These are phyloP conservation scores for Spathaspora passalidarum DNA, from an alignment of 805 yeast species.

Conservation along the genomic window DNA sequence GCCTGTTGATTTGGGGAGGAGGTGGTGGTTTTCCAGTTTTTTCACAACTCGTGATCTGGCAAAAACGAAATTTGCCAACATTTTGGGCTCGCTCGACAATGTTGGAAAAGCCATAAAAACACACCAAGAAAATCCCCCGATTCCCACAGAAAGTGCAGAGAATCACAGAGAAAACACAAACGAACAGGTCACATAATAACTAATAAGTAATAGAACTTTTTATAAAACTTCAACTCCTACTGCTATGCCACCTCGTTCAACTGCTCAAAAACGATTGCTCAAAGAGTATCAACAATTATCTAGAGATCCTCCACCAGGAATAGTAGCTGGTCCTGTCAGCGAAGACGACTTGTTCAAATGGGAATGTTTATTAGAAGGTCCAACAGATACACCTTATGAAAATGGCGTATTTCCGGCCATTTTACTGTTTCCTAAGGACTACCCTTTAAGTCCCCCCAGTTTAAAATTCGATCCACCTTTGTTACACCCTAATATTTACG, in stretches of 20 bases:
- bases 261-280: slow-evolving; percentile 83
- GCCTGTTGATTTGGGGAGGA: background rate
- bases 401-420: slow-evolving; percentile 84
- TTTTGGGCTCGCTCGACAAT: background rate
- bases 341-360: slow-evolving; percentile 74
- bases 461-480: slow-evolving; percentile 76
- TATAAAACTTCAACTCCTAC: background rate
- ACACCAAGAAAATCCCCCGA: background rate
- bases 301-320: slow-evolving; percentile 90
- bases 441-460: slow-evolving; percentile 80
- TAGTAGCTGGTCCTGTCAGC: slow-evolving; percentile 84
- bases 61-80: too few species aligned
- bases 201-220: too few species aligned
- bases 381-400: slow-evolving; percentile 79
- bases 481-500: slow-evolving; percentile 89
- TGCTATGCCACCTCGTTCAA: slow-evolving; percentile 33
- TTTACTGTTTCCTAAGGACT: slow-evolving; percentile 70
- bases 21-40: background rate
- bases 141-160: background rate
- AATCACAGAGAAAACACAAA: background rate
- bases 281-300: slow-evolving; percentile 87
- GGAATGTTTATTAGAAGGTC: slow-evolving; percentile 86
- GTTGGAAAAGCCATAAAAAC: too few species aligned
- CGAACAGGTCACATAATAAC: background rate
- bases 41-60: slow-evolving; percentile 1